phyloP scores from a whole-genome alignment of 768 basidiomycete genomes.

The Lactifluus subvellereus region DNA sequence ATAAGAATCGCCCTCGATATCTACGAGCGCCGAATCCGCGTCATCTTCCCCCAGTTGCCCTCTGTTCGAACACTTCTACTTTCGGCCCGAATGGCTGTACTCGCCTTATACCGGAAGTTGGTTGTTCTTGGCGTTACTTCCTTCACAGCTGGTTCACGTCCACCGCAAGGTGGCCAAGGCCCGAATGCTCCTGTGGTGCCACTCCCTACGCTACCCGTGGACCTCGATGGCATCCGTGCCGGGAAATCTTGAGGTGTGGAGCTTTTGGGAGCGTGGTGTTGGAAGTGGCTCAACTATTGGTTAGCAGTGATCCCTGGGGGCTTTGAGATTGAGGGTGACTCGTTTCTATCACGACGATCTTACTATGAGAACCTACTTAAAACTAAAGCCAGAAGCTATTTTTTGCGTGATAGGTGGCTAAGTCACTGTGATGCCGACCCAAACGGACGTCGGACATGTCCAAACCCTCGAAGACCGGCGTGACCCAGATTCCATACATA shows the following conservation, averaged over 20 bases:
- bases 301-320: too few relatives aligned
- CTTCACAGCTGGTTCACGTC: not conserved
- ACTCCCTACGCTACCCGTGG: not conserved
- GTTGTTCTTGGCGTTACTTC: not conserved
- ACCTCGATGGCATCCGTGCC: not conserved
- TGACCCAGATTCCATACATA: too few relatives aligned
- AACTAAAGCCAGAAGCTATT: too few relatives aligned
- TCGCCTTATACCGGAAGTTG: not conserved
- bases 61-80: not conserved
- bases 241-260: not conserved
- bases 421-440: too few relatives aligned
- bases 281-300: not conserved
- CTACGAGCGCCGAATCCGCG: slow-evolving; percentile 11
- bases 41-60: slow-evolving; percentile 8
- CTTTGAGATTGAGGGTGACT: not conserved
- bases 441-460: too few relatives aligned
- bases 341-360: too few relatives aligned
- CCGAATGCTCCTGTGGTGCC: not conserved
- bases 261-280: not conserved
- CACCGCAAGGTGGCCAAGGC: not conserved
- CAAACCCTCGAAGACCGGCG: too few relatives aligned
- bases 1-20: not conserved
- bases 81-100: not conserved
- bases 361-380: too few relatives aligned
- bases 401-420: too few relatives aligned